phyloP scores from a whole-genome alignment of 2,329 filamentous ascomycete genomes.

The Alternaria incomplexa region DNA sequence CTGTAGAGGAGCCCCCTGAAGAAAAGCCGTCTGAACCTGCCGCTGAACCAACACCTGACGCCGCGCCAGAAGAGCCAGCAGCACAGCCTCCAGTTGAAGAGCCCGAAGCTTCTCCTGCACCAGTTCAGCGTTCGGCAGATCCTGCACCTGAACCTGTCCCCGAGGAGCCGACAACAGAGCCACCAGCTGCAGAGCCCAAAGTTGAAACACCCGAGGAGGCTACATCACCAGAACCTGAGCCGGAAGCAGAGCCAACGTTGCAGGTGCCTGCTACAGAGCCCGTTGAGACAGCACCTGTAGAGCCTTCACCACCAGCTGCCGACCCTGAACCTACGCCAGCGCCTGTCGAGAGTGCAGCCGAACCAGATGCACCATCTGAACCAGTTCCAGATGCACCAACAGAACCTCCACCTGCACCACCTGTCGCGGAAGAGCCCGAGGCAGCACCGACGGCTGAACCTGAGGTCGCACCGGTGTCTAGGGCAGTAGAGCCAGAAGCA shows the following conservation, averaged over 20 bases:
- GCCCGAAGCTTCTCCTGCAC: background rate
- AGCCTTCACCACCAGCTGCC: background rate
- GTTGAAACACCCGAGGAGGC: background rate
- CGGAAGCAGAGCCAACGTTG: background rate
- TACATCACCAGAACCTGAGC: background rate
- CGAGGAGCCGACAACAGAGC: background rate
- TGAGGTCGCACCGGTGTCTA: background rate
- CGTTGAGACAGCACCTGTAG: background rate
- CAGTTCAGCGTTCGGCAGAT: background rate
- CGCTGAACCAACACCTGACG: background rate
- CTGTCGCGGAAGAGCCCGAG: background rate
- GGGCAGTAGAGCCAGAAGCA: background rate
- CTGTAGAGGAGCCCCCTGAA: background rate
- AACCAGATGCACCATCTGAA: background rate
- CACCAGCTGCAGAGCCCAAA: background rate
- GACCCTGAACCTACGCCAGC: background rate
- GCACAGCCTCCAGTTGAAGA: background rate
- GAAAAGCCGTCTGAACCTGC: background rate
- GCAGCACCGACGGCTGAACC: background rate
- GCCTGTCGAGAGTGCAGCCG: background rate
- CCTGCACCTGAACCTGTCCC: background rate
- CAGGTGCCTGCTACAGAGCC: conserved; percentile 3
- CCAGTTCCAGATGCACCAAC: conserved; percentile 2
- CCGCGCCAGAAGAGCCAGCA: background rate
- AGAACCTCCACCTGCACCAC: background rate